Evolutionary conservation across 2,329 filamentous ascomycete species (phyloP), one percentile per base, ranked within the genome.

Genomic region (Elsinoe perseae): DNA sequence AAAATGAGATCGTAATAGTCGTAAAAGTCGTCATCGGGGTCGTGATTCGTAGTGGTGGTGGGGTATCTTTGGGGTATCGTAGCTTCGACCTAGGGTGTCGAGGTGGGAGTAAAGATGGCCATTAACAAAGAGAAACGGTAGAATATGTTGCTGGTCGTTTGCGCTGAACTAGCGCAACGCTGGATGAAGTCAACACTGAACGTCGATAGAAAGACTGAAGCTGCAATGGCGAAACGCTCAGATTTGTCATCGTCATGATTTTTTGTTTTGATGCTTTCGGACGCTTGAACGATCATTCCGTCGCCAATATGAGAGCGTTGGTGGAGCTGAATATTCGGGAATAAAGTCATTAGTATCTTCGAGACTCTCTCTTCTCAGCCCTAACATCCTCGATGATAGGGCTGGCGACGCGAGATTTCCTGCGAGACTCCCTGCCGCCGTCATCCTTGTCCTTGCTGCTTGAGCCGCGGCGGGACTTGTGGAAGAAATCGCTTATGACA

Each of bases 331-430:
- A n/a, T n/a, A n/a, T n/a, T n/a, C n/a, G n/a, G n/a, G n/a, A n/a
- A n/a, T n/a, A n/a, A n/a, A n/a, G n/a, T n/a, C n/a, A n/a, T n/a
- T 38, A 16, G 18, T 52, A 52, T 20, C 48, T 52, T 16, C 48
- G 14, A 6, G 48, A 52, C 25, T 52, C 48, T 20, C 48, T 14
- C 30, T 20, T 25, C 28, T 38, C 48, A 20, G 25, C 25, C 14
- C 28, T 20, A 18, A 25, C 21, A 44, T 52, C 48, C 48, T 52
- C 48, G 12, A 52, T 36, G 28, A 52, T 52, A 20, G 48, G 48
- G 18, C 48, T 52, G 48, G 48, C 48, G 4, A 52, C 48, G 20
- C 48, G 48, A 10, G 48, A 52, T n/a, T 30, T 52, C 30, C 48
- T 52, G 28, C 48, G 48, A n/a, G 25, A 34, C 30, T 52, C 48